A percentile compares a stretch with the other conserved stretches of the same genome.
Evolutionary conservation across 2,329 filamentous ascomycete species (phyloP).

Genomic region (Cordyceps cicadae): DNA sequence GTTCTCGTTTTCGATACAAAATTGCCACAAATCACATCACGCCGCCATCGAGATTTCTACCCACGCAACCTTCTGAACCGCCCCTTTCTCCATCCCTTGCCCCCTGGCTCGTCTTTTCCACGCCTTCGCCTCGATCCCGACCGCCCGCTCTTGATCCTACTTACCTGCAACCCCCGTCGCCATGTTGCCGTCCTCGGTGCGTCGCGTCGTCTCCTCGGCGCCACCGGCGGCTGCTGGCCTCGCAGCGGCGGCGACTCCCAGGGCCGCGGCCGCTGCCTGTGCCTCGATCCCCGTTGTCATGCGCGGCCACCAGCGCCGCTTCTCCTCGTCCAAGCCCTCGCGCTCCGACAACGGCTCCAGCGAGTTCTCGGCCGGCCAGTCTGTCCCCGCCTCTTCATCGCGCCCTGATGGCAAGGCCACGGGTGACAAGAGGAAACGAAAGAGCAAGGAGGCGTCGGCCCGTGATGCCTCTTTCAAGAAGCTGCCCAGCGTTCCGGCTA

Average conservation of each 20-base stretch:
- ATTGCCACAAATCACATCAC: background rate
- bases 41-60: constrained; percentile 12
- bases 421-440: constrained; percentile 50
- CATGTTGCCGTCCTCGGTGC: constrained; percentile 49
- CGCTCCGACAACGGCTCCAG: constrained; percentile 49
- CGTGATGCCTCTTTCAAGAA: constrained; percentile 42
- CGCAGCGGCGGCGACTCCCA: constrained; percentile 16
- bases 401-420: constrained; percentile 34
- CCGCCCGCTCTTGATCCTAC: background rate
- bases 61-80: constrained; percentile 3
- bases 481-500: constrained; percentile 67
- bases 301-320: constrained; percentile 43
- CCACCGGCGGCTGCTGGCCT: constrained; percentile 33
- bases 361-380: constrained; percentile 40
- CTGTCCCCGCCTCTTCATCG: constrained; percentile 39
- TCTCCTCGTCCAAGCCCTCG: constrained; percentile 55
- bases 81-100: background rate
- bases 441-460: constrained; percentile 43
- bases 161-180: constrained; percentile 16
- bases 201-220: constrained; percentile 42
- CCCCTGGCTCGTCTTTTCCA: constrained; percentile 3
- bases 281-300: constrained; percentile 28
- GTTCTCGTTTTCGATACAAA: constrained; percentile 2
- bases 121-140: background rate
- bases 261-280: constrained; percentile 28